Percentiles rank a stretch among this genome's conserved stretches.
Conservation (phyloP, 2,329 filamentous ascomycete genomes). For the Cladosporium colombiae region DNA sequence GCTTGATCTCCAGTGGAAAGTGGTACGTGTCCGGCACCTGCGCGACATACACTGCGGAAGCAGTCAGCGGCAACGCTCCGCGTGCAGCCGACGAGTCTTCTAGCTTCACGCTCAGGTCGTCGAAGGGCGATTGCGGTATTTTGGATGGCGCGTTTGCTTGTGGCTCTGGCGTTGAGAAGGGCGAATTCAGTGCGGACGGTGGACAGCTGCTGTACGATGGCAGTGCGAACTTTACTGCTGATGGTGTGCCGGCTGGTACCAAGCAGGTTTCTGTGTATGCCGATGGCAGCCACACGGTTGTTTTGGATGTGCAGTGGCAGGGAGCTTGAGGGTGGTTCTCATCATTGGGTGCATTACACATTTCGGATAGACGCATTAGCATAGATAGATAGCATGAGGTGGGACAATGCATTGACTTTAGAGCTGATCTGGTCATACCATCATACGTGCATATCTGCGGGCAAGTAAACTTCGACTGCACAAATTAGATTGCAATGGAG, state of each 20-base stretch:
- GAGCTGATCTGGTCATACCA: background rate
- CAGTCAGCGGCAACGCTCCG: conserved; percentile 33
- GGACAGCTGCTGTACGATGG: conserved; percentile 42
- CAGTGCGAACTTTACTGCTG: conserved; percentile 46
- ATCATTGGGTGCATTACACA: background rate
- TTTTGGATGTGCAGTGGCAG: conserved; percentile 44
- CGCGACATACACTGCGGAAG: conserved; percentile 62
- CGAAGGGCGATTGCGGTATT: conserved; percentile 62
- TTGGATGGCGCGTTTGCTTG: conserved; percentile 57
- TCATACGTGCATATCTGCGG: background rate
- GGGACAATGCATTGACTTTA: background rate
- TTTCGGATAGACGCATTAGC: background rate
- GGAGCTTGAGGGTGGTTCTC: conserved; percentile 21
- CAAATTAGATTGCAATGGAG: background rate
- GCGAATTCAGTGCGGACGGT: conserved; percentile 43
- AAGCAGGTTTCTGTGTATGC: conserved; percentile 49
- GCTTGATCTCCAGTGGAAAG: conserved; percentile 65
- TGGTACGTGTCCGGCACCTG: conserved; percentile 71
- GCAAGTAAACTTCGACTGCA: background rate
- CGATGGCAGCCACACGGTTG: conserved; percentile 32
- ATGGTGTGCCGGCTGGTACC: conserved; percentile 44
- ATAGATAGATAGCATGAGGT: background rate
- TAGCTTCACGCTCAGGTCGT: conserved; percentile 58
- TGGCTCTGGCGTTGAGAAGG: conserved; percentile 47
- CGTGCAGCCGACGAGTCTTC: background rate